These are phyloP conservation scores for Aspergillus pseudonomiae DNA, from an alignment of 2,329 filamentous ascomycete genomes.

Conservation along the genomic window DNA sequence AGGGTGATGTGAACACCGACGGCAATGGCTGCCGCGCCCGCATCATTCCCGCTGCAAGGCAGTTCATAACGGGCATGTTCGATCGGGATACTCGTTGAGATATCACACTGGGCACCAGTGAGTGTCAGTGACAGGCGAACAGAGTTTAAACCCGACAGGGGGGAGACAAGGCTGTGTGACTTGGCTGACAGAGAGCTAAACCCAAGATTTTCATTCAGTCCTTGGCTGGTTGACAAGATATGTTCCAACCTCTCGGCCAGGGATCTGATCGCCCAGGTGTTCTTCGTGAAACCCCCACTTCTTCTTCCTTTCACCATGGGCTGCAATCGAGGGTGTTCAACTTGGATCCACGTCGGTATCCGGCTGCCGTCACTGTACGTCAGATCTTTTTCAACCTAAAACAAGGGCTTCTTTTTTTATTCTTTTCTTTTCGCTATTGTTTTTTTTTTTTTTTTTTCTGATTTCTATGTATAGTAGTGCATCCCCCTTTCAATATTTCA, in stretches of 20 bases:
- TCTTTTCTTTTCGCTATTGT: background rate
- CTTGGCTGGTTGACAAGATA: constrained; percentile 15
- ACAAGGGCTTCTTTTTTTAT: background rate
- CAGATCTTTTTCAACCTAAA: constrained; percentile 7
- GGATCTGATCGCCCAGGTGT: constrained; percentile 25
- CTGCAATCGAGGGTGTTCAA: constrained; percentile 13
- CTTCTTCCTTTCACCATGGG: constrained; percentile 11
- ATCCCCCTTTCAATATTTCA: background rate
- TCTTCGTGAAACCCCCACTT: constrained; percentile 19
- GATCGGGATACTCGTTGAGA: constrained; percentile 12
- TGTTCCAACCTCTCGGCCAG: constrained; percentile 20
- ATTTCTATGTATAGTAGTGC: background rate
- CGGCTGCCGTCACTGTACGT: constrained; percentile 12
- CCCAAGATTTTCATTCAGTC: constrained; percentile 1
- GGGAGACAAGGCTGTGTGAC: background rate
- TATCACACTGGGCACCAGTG: constrained; percentile 12
- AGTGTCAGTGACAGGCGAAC: constrained; percentile 8
- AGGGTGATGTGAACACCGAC: constrained; percentile 8
- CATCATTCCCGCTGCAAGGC: constrained; percentile 20
- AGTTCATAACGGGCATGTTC: constrained; percentile 14
- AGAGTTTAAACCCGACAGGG: constrained; percentile 7
- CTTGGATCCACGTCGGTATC: constrained; percentile 17
- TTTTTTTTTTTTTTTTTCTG: background rate
- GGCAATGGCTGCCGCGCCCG: constrained; percentile 16
- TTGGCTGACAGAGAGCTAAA: constrained; percentile 12